These are phyloP conservation scores for Fusarium denticulatum DNA, from an alignment of 2,329 filamentous ascomycete species.

Conservation along the genomic window DNA sequence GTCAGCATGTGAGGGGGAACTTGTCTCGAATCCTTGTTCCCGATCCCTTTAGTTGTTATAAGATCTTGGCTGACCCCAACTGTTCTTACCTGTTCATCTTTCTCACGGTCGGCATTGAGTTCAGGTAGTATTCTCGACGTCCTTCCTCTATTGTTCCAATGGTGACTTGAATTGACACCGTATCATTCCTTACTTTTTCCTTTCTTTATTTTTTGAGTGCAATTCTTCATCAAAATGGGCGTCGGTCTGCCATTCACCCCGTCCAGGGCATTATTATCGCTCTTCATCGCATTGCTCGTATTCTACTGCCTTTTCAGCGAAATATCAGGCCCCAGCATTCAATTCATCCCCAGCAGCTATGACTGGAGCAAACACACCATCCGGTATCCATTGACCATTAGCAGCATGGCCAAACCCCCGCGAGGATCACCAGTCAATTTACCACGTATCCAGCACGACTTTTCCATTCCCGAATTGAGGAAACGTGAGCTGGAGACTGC, in stretches of 20 bases:
- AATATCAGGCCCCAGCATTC: conserved; percentile 14
- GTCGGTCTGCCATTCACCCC: conserved; percentile 36
- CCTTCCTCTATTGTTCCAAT: conserved; percentile 1
- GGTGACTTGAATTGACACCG: conserved; percentile 19
- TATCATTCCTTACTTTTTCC: conserved; percentile 2
- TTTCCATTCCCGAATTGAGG: conserved; percentile 19
- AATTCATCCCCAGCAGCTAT: conserved; percentile 38
- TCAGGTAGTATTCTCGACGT: neutral
- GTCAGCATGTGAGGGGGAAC: conserved; percentile 12
- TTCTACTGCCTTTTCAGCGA: conserved; percentile 28
- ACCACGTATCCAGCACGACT: conserved; percentile 38
- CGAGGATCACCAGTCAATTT: conserved; percentile 19
- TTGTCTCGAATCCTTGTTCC: conserved; percentile 23
- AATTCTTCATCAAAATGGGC: conserved; percentile 23
- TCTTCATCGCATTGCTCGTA: conserved; percentile 26
- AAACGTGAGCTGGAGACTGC: conserved; percentile 15
- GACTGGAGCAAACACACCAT: conserved; percentile 33
- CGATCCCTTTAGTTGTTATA: conserved; percentile 23
- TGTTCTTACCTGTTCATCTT: neutral
- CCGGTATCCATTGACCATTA: conserved; percentile 13
- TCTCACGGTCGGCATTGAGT: neutral
- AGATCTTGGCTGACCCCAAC: conserved; percentile 9
- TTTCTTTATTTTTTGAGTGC: neutral
- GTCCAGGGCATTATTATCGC: conserved; percentile 25
- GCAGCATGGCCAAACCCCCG: conserved; percentile 20